phyloP scores from a whole-genome alignment of 352 stramenopile species.

The Pythium biforme region DNA sequence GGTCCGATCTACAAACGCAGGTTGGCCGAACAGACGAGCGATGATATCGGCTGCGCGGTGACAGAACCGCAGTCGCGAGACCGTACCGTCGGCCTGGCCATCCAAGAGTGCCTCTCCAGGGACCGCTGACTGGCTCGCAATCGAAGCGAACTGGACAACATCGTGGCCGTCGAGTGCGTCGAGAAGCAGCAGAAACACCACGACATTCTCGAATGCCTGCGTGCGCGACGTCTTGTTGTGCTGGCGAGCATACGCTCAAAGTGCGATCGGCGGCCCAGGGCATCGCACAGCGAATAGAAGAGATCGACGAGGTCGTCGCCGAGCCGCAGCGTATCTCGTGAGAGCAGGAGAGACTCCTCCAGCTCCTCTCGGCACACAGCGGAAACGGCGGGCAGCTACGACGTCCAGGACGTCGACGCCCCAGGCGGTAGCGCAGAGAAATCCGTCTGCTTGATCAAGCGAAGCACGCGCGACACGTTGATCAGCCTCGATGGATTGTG shows the following conservation, averaged over 20 bases:
- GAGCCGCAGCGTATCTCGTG: neutral
- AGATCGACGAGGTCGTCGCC: neutral
- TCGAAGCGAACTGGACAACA: neutral
- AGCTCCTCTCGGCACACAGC: neutral
- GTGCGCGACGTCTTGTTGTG: neutral
- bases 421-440: neutral
- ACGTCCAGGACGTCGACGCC: neutral
- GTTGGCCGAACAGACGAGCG: neutral
- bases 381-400: neutral
- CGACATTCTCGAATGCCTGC: neutral
- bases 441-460: neutral
- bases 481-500: neutral
- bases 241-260: neutral
- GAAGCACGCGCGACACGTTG: neutral
- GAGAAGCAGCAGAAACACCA: neutral
- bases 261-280: neutral
- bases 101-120: neutral
- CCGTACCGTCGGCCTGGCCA: too few relatives aligned
- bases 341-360: neutral
- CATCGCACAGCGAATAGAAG: neutral
- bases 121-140: too few relatives aligned
- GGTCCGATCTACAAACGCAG: neutral
- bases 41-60: neutral
- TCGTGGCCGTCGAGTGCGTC: neutral
- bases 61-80: neutral